Percentiles rank a stretch among this genome's conserved stretches.
Evolutionary conservation across 805 yeast species (phyloP).

Genomic region (Alloascoidea hylecoeti): DNA sequence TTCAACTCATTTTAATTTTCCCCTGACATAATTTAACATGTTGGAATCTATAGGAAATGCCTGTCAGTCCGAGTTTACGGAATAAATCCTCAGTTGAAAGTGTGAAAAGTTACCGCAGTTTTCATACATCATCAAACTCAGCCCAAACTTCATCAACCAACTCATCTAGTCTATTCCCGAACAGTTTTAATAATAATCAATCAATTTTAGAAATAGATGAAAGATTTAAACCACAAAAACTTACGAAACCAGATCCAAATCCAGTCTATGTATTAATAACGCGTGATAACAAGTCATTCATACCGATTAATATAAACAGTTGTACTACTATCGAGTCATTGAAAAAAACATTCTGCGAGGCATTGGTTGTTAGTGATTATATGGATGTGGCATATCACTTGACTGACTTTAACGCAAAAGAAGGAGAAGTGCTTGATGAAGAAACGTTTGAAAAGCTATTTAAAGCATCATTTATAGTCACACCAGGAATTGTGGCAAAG

Average conservation of each 20-base stretch:
- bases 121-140: too few species aligned
- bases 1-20: too few species aligned
- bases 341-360: constrained; percentile 23
- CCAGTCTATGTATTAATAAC: constrained; percentile 35
- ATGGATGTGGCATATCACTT: constrained; percentile 27
- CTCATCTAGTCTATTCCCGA: constrained; percentile 4
- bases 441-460: constrained; percentile 21
- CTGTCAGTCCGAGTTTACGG: too few species aligned
- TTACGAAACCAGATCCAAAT: not conserved
- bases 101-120: not conserved
- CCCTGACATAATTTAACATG: too few species aligned
- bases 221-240: constrained; percentile 1
- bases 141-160: constrained; percentile 9
- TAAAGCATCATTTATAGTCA: too few species aligned
- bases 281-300: constrained; percentile 41
- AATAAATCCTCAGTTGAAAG: not conserved
- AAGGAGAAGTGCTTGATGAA: constrained; percentile 44
- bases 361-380: constrained; percentile 16
- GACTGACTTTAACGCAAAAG: constrained; percentile 52
- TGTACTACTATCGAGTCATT: constrained; percentile 18
- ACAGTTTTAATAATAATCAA: constrained; percentile 6
- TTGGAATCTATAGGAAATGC: too few species aligned
- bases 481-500: constrained; percentile 16
- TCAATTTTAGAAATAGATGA: not conserved
- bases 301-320: constrained; percentile 26